Evolutionary conservation across 2,329 filamentous ascomycete species (phyloP).

Genomic region (Aspergillus ustus): DNA sequence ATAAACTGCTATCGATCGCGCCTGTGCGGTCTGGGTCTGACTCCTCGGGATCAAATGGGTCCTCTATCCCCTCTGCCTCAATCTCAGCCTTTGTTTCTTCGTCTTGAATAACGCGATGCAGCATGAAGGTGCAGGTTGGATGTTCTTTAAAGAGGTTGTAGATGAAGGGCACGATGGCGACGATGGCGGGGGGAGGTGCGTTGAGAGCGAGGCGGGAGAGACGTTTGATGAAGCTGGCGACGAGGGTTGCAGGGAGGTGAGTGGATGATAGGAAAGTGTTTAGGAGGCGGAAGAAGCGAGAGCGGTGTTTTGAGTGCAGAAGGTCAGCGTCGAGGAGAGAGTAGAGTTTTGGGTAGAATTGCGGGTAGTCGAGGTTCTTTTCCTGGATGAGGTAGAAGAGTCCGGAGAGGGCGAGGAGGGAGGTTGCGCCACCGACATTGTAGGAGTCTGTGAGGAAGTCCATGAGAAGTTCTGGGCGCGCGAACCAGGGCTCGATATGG

Average conservation of each 20-base stretch:
- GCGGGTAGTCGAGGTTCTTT: constrained; percentile 93
- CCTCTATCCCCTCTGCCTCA: constrained; percentile 66
- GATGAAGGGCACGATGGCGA: constrained; percentile 86
- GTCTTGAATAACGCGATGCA: constrained; percentile 75
- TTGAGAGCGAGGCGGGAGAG: constrained; percentile 82
- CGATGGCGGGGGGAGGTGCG: constrained; percentile 86
- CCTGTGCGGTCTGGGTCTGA: constrained; percentile 80
- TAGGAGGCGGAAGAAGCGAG: constrained; percentile 87
- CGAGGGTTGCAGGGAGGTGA: constrained; percentile 86
- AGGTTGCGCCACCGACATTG: constrained; percentile 81
- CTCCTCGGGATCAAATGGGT: constrained; percentile 79
- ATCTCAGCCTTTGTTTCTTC: constrained; percentile 62
- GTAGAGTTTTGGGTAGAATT: constrained; percentile 93
- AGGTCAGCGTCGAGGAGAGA: constrained; percentile 84
- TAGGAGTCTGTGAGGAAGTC: constrained; percentile 97
- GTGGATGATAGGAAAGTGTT: constrained; percentile 90
- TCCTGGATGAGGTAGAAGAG: constrained; percentile 94
- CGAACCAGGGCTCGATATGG: constrained; percentile 87
- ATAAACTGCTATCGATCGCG: constrained; percentile 90
- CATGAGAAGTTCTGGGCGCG: constrained; percentile 84
- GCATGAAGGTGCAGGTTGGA: constrained; percentile 92
- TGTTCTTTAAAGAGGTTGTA: constrained; percentile 94
- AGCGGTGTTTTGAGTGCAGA: constrained; percentile 91
- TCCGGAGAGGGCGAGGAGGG: constrained; percentile 85
- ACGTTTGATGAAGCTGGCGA: constrained; percentile 97